Percentiles rank a stretch among this genome's conserved stretches.
These are phyloP conservation scores for Jackrogersella minutella DNA, from an alignment of 495 filamentous ascomycete genomes.

Conservation along the genomic window DNA sequence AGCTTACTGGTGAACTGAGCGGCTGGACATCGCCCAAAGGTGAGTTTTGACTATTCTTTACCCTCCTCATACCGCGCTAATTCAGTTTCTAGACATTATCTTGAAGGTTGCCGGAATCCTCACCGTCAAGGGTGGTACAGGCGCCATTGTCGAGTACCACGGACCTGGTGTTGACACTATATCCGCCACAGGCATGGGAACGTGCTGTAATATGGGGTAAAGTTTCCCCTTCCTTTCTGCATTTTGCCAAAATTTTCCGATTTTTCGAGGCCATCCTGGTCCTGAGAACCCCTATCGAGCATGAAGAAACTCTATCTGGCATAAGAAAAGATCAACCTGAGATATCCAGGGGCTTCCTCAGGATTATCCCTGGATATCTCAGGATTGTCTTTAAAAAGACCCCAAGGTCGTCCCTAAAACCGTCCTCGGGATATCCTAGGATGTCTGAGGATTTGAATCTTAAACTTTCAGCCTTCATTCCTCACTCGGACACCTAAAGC, in stretches of 20 bases:
- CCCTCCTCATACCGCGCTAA: background rate
- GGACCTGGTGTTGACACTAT: conserved; percentile 80
- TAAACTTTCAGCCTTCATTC: no score
- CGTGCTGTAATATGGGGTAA: conserved; percentile 82
- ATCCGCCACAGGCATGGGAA: conserved; percentile 70
- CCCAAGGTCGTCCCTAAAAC: no score
- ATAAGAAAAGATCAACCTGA: no score
- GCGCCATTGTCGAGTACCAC: conserved; percentile 95
- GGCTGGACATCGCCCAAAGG: conserved; percentile 96
- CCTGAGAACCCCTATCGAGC: no score
- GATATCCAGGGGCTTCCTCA: no score
- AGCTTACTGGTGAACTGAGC: conserved; percentile 85
- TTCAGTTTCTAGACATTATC: conserved; percentile 74
- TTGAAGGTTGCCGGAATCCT: conserved; percentile 97
- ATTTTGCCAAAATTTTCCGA: no score
- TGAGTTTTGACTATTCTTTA: conserved; percentile 46
- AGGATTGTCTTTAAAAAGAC: no score
- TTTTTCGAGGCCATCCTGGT: no score
- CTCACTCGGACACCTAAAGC: no score
- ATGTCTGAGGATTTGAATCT: background rate
- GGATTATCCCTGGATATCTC: no score
- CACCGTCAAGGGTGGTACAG: conserved; percentile 98
- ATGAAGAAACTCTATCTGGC: no score
- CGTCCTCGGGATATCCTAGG: background rate
- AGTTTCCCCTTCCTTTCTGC: conserved; percentile 20